phyloP scores from a whole-genome alignment of 768 basidiomycete species.

The Mycena kentingensis region DNA sequence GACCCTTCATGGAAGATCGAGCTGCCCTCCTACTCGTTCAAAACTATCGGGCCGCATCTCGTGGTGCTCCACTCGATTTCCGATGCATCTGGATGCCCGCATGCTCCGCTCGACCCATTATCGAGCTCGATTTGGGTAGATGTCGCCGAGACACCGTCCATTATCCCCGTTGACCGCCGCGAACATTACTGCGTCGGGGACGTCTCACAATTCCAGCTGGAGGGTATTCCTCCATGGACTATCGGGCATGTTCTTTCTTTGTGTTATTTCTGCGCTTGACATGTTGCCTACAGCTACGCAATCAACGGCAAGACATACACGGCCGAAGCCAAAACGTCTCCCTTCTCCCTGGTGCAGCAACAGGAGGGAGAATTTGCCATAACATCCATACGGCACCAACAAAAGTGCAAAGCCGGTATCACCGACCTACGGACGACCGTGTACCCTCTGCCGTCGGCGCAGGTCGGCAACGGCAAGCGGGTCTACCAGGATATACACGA shows the following conservation, averaged over 20 bases:
- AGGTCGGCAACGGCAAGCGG: slow-evolving; percentile 82
- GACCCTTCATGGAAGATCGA: slow-evolving; percentile 68
- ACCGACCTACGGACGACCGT: slow-evolving; percentile 73
- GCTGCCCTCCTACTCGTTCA: slow-evolving; percentile 70
- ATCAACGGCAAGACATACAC: slow-evolving; percentile 74
- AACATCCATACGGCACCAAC: slow-evolving; percentile 86
- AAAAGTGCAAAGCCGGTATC: slow-evolving; percentile 86
- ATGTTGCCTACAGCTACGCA: slow-evolving; percentile 64
- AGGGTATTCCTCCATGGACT: slow-evolving; percentile 92
- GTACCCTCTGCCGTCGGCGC: slow-evolving; percentile 84
- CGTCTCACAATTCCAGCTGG: slow-evolving; percentile 85
- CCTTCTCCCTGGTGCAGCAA: slow-evolving; percentile 84
- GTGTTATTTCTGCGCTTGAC: slow-evolving; percentile 1
- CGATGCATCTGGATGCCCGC: slow-evolving; percentile 83
- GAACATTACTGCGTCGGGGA: slow-evolving; percentile 91
- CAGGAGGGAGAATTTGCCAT: slow-evolving; percentile 84
- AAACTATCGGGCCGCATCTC: slow-evolving; percentile 78
- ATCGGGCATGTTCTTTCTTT: slow-evolving; percentile 58
- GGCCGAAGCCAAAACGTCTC: slow-evolving; percentile 76
- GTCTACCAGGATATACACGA: slow-evolving; percentile 13
- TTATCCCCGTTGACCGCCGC: slow-evolving; percentile 78
- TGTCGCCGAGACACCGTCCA: slow-evolving; percentile 94
- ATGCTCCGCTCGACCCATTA: slow-evolving; percentile 63
- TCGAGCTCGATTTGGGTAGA: slow-evolving; percentile 77
- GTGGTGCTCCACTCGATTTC: slow-evolving; percentile 75